Evolutionary conservation across 306 rosid genomes (phyloP), one percentile per base, ranked within the genome.

Genomic region (Lupinus albus): DNA sequence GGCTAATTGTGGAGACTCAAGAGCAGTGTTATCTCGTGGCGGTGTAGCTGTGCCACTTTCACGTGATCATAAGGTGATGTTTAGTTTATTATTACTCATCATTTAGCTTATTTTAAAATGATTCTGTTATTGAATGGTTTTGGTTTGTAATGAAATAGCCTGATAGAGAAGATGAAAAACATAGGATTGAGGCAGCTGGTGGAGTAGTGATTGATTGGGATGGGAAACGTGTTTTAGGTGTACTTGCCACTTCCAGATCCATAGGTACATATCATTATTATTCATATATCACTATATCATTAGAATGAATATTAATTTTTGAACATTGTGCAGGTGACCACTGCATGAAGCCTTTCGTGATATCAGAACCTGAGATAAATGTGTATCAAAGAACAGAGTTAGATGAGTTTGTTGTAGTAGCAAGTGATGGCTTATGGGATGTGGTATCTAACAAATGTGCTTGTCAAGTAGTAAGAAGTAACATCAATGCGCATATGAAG

Each of bases 351-450:
- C 88, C 89, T 0, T 83, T 58, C 52, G 88, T 85, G 83, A 85
- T 72, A 1, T 66, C 80, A 2, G 73, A 82, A 16, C 95, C 87
- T 0, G 91, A 84, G 80, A 86, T 88, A 0, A 70, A 67, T 0
- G 79, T 88, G 21, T 66, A 21, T 6, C 14, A 45, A 5, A 30
- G 87, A 75, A 82, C 75, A 4, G 81, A 80, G 5, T 60, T 28
- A 1, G 91, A 84, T 21, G 82, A 79, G 17, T 87, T 89, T 50
- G 41, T 85, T 2, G 73, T 89, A 13, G 77, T 87, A 0, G 96
- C 88, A 2, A 89, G 88, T 60, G 89, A 87, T 7, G 91, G 91
- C 1, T 70, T 89, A 4, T 89, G 91, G 95, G 91, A 89, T 68
- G 84, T 80, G 0, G 76, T 85, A 0, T 76, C 95, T 3, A 87